Base-by-base conservation (phyloP, 116 monocot species). In the Zostera marina region DNA sequence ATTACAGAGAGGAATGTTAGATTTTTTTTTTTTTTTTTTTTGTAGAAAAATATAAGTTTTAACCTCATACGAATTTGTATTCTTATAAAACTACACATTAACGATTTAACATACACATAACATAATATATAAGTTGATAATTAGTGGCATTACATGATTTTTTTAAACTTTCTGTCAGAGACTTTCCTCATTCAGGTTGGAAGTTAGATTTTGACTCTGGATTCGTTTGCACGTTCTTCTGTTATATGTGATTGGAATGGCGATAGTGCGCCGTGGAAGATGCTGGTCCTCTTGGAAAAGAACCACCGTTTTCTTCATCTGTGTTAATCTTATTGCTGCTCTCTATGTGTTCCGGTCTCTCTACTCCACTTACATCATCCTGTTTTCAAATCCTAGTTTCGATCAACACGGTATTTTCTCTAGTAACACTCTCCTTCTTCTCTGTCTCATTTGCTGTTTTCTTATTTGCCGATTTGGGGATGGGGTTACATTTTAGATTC, bases 301-400 rank as follows among this genome's bases (percentile, higher is more conserved):
- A 63, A 53, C 81, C 44, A 76, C 84, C 54, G 6, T 84, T 22
- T 74, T 64, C 22, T 54, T 88, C 48, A 81, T 80, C 71, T 87
- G 61, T 51, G 58, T 84, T 7, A 93, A 93, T 59, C 72, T 88
- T 60, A 20, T 84, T 59, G 74, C 69, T 15, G 81, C 77, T 14
- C 48, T 88, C 17, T 66, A 77, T 40, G 69, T 81, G 20, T 65
- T 83, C n/a, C 69, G 76, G 47, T 78, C 76, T 10, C 54, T 87
- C 21, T 79, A 73, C 70, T 19, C 61, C 54, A 73, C 75, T 3
- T 63, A 56, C 58, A 56, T 41, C 44, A 40, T 56, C 20, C 63
- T 61, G 19, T 64, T 68, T 2, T 22, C 60, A 7, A 53, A 66
- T 9, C 21, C 56, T 14, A 8, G 46, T 46, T 51, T 12, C 3